These are phyloP conservation scores for Babesia caballi DNA, from an alignment of 169 alveolate genomes.

Conservation along the genomic window DNA sequence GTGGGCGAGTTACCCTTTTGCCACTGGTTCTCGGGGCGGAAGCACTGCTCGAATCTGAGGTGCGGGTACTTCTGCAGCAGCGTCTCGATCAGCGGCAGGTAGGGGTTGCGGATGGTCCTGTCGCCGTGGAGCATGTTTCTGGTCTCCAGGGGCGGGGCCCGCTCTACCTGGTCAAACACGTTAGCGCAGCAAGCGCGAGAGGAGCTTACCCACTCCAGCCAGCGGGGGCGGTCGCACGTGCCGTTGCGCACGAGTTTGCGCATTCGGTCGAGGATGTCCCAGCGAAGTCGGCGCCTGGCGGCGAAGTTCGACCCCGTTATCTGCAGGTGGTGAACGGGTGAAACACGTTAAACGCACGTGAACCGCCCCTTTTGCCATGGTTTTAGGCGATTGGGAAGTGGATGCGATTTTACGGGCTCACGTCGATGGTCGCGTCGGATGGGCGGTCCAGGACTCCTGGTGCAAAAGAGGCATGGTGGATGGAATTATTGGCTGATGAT, in stretches of 20 bases:
- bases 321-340: background rate
- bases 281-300: constrained; percentile 68
- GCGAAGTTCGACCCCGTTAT: constrained; percentile 66
- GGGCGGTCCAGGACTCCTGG: too few relatives aligned
- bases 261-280: constrained; percentile 80
- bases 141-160: constrained; percentile 78
- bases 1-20: constrained; percentile 62
- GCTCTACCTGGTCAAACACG: constrained; percentile 51
- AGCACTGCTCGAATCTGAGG: constrained; percentile 80
- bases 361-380: constrained; percentile 68
- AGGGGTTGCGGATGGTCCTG: constrained; percentile 66
- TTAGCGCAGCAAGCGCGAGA: background rate
- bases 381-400: too few relatives aligned
- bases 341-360: constrained; percentile 37
- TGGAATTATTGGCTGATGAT: too few relatives aligned
- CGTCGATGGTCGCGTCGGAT: too few relatives aligned
- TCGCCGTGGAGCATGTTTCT: constrained; percentile 68
- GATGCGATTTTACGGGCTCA: too few relatives aligned
- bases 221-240: constrained; percentile 71
- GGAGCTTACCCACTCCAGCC: constrained; percentile 75
- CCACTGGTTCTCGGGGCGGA: constrained; percentile 79
- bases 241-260: constrained; percentile 73
- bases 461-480: too few relatives aligned
- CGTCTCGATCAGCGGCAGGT: constrained; percentile 65
- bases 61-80: constrained; percentile 81